Conservation (phyloP, 257 asterid species). For the Solanum gandarillasii region DNA sequence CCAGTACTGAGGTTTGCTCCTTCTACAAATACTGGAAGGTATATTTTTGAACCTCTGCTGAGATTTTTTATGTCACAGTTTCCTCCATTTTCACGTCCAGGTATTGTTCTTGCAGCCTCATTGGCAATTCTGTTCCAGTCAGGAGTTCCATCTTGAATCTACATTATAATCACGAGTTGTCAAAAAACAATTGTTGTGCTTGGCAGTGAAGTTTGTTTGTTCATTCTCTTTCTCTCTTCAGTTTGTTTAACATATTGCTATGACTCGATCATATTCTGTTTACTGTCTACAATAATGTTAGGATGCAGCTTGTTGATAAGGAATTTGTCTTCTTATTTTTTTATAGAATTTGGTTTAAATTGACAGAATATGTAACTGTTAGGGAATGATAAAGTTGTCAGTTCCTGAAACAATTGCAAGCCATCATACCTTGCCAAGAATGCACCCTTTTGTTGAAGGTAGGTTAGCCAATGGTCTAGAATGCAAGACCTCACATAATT, state of each 20-base stretch:
- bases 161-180: neutral
- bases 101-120: conserved; percentile 90
- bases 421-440: conserved; percentile 77
- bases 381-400: neutral
- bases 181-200: neutral
- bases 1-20: conserved; percentile 98
- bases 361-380: neutral
- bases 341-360: neutral
- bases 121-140: conserved; percentile 83
- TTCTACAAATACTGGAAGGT: conserved; percentile 92
- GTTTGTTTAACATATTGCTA: neutral
- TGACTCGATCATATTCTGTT: neutral
- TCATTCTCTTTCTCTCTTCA: neutral
- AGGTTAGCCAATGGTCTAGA: conserved; percentile 75
- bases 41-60: conserved; percentile 84
- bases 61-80: conserved; percentile 92
- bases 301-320: neutral
- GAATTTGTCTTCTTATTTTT: neutral
- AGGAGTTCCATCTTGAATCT: conserved; percentile 66
- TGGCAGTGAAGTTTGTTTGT: neutral
- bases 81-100: conserved; percentile 97
- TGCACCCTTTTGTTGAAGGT: conserved; percentile 72
- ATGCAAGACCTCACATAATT: conserved; percentile 82
- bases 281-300: neutral
- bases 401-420: neutral